These are phyloP conservation scores for Microbotryum silenes-acaulis DNA, from an alignment of 1,284 basidiomycete species.

Conservation along the genomic window DNA sequence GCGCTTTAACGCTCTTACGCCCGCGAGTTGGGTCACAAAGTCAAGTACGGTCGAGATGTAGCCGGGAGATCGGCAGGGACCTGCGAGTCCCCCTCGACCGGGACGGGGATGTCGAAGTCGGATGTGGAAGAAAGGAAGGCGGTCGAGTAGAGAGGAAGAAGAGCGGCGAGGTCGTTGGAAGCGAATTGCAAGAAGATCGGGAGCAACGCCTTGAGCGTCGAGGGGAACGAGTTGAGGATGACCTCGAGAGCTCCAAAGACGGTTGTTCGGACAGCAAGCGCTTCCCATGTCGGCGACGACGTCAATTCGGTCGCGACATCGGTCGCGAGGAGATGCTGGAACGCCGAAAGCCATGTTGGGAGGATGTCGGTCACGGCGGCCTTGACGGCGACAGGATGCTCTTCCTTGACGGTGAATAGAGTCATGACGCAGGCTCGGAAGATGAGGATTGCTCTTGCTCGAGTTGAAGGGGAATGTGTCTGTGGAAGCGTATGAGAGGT, in stretches of 20 bases:
- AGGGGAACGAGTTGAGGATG: slow-evolving; percentile 20
- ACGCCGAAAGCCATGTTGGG: slow-evolving; percentile 80
- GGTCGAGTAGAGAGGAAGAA: slow-evolving; percentile 58
- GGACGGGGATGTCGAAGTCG: slow-evolving; percentile 45
- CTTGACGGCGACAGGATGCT: slow-evolving; percentile 75
- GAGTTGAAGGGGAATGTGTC: slow-evolving; percentile 66
- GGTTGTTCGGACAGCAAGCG: slow-evolving; percentile 50
- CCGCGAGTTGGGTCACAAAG: slow-evolving; percentile 58
- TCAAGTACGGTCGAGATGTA: slow-evolving; percentile 72
- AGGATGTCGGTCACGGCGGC: slow-evolving; percentile 71
- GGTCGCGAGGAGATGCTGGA: slow-evolving; percentile 62
- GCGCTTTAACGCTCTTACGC: slow-evolving; percentile 55
- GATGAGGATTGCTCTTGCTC: slow-evolving; percentile 75
- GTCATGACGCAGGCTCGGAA: slow-evolving; percentile 85
- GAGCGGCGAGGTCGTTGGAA: slow-evolving; percentile 56
- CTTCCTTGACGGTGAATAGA: slow-evolving; percentile 88
- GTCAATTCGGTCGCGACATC: slow-evolving; percentile 16
- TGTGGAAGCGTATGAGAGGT: slow-evolving; percentile 35
- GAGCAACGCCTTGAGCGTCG: slow-evolving; percentile 61
- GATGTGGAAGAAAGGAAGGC: slow-evolving; percentile 56
- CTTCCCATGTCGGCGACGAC: slow-evolving; percentile 56
- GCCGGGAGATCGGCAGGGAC: slow-evolving; percentile 58
- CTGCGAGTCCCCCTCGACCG: slow-evolving; percentile 59
- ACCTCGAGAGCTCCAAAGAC: slow-evolving; percentile 23
- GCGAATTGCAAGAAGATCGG: slow-evolving; percentile 65